Evolutionary conservation across 2,329 filamentous ascomycete species (phyloP), one percentile per base, ranked within the genome.

Genomic region (Arthrinium puccinioides): DNA sequence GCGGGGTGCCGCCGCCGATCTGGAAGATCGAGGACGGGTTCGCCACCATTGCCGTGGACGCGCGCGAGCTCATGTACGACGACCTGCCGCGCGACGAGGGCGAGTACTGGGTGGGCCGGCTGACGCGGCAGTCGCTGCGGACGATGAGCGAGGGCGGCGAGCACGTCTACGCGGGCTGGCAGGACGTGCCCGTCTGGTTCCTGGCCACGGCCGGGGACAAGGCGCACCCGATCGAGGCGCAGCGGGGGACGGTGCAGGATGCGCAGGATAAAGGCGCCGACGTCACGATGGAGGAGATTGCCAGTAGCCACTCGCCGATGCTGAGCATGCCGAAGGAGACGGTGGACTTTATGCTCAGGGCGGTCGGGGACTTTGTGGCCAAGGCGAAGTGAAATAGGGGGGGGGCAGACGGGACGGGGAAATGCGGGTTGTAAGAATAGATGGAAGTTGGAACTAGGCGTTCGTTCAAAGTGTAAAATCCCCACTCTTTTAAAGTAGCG

Each of bases 251-350:
- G 21, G 56, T 67, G 0, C 53, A 60, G 2, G 55, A 56, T 43
- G 67, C 66, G 6, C 60, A 53, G 48, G 57, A 51, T 7, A 50
- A 59, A 45, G 63, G 64, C 0, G 60, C 44, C 0, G 43, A 46
- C 26, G 47, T 71, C 2, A 56, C 54, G 41, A 48, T 61, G 19
- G 44, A 62, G 5, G 64, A 71, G 52, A 40, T 73, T 29, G 42
- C 48, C 26, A 66, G 56, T n/a, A 63, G 68, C 15, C 69, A 74
- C 51, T 70, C 65, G 9, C 66, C 68, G 0, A 67, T 74, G 50
- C 40, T 74, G 46, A 72, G 69, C 47, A 53, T 49, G 43, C 64
- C 67, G 1, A 49, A 56, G 3, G 61, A 63, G 39, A 63, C 63
- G 2, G 61, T 51, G 2, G 44, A 43, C 3, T 50, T 69, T 31